phyloP scores from a whole-genome alignment of 2,329 filamentous ascomycete species.

The Fusarium graminum region DNA sequence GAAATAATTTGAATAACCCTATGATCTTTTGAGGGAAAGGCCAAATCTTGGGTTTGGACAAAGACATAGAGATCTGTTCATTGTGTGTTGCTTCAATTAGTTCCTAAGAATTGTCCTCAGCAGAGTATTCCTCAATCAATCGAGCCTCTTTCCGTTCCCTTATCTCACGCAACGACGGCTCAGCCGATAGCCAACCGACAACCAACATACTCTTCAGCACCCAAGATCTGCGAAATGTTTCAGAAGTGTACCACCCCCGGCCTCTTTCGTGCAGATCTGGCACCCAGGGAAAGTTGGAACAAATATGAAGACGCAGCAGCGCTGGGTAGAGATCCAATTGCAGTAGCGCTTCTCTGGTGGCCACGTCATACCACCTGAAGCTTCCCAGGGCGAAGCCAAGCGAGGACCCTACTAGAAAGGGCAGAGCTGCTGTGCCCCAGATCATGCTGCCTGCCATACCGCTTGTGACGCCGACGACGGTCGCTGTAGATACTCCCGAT shows the following conservation, averaged over 20 bases:
- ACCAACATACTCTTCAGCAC: slow-evolving; percentile 15
- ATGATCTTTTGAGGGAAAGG: too few relatives aligned
- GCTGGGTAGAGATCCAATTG: slow-evolving; percentile 5
- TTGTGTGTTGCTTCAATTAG: neutral
- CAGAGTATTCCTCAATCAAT: slow-evolving; percentile 6
- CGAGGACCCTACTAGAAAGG: slow-evolving; percentile 7
- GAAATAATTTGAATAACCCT: too few relatives aligned
- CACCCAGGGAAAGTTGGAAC: slow-evolving; percentile 14
- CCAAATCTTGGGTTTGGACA: too few relatives aligned
- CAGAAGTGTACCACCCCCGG: neutral
- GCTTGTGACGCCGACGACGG: slow-evolving; percentile 5
- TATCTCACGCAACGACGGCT: slow-evolving; percentile 4
- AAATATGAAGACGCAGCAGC: slow-evolving; percentile 5
- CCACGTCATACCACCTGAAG: slow-evolving; percentile 12
- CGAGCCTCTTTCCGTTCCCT: slow-evolving; percentile 4
- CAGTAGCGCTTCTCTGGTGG: slow-evolving; percentile 14
- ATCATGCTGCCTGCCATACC: slow-evolving; percentile 19
- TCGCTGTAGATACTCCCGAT: slow-evolving; percentile 8
- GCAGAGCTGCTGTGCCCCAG: slow-evolving; percentile 10
- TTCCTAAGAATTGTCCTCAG: neutral
- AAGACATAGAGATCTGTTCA: neutral
- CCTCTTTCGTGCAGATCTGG: neutral
- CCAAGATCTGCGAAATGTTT: slow-evolving; percentile 6
- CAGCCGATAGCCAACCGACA: slow-evolving; percentile 19
- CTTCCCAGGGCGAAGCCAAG: slow-evolving; percentile 10